Evolutionary conservation across 768 basidiomycete genomes (phyloP), one percentile per base, ranked within the genome.

Genomic region (Calvatia gigantea): DNA sequence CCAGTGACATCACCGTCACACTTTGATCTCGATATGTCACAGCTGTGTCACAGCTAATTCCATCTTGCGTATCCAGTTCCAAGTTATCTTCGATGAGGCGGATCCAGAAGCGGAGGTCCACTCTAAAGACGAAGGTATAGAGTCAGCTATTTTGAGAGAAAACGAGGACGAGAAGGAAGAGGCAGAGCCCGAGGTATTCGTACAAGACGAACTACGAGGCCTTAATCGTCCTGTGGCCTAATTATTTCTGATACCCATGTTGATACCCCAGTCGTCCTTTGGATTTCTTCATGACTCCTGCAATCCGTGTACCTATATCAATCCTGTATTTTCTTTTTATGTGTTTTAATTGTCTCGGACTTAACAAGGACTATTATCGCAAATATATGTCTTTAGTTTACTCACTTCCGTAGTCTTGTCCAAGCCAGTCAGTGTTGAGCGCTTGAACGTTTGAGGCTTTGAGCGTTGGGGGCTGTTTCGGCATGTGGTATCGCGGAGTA

Each of bases 1-100:
- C n/a, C n/a, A n/a, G n/a, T n/a, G n/a, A n/a, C n/a, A n/a, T n/a
- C n/a, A n/a, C n/a, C n/a, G n/a, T n/a, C n/a, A n/a, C n/a, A n/a
- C n/a, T n/a, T n/a, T n/a, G n/a, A n/a, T n/a, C n/a, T n/a, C n/a
- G n/a, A n/a, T n/a, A n/a, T n/a, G n/a, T n/a, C n/a, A n/a, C n/a
- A n/a, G n/a, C n/a, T n/a, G n/a, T n/a, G n/a, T n/a, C n/a, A n/a
- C n/a, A n/a, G n/a, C 23, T 35, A 31, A 27, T 32, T 48, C 29
- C 32, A 38, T n/a, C n/a, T n/a, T n/a, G n/a, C 33, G 32, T 2
- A 38, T 51, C 1, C 55, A 86, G 77, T 81, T 81, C 70, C 84
- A 84, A 61, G 71, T 80, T 59, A 86, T 92, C 62, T 92, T 92
- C 64, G 87, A 89, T 61, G 87, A 87, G 28, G 67, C 67, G 44